phyloP scores from a whole-genome alignment of 495 filamentous ascomycete species.

The Xylaria nigripes region DNA sequence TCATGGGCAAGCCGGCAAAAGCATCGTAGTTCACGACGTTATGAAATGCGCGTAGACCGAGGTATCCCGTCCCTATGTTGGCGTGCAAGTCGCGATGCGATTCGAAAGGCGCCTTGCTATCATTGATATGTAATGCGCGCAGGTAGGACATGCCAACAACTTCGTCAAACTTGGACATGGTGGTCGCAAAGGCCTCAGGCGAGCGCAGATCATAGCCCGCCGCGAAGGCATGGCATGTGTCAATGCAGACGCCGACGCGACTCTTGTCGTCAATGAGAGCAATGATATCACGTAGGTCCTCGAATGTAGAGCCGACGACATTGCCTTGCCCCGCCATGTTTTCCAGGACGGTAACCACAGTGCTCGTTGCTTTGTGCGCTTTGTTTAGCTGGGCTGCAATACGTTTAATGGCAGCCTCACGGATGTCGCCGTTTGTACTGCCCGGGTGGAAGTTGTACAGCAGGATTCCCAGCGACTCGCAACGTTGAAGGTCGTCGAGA shows the following conservation, averaged over 20 bases:
- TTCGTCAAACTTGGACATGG: constrained; percentile 68
- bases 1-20: constrained; percentile 76
- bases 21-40: constrained; percentile 76
- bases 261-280: constrained; percentile 66
- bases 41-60: constrained; percentile 84
- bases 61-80: constrained; percentile 88
- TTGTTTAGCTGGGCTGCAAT: constrained; percentile 73
- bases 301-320: constrained; percentile 76
- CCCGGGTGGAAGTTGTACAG: constrained; percentile 98
- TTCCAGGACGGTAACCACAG: constrained; percentile 77
- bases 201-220: constrained; percentile 85
- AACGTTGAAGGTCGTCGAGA: constrained; percentile 79
- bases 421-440: constrained; percentile 56
- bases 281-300: constrained; percentile 81
- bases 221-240: constrained; percentile 92
- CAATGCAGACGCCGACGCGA: constrained; percentile 90
- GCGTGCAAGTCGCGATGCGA: constrained; percentile 81
- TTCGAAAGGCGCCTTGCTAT: constrained; percentile 77
- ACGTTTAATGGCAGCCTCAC: constrained; percentile 61
- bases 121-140: constrained; percentile 82
- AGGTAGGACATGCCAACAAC: constrained; percentile 73
- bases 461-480: constrained; percentile 77
- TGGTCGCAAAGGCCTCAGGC: constrained; percentile 60
- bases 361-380: constrained; percentile 64
- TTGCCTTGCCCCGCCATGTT: constrained; percentile 91